Evolutionary conservation across 2,329 filamentous ascomycete genomes (phyloP).

Genomic region (Curvularia spicifera): DNA sequence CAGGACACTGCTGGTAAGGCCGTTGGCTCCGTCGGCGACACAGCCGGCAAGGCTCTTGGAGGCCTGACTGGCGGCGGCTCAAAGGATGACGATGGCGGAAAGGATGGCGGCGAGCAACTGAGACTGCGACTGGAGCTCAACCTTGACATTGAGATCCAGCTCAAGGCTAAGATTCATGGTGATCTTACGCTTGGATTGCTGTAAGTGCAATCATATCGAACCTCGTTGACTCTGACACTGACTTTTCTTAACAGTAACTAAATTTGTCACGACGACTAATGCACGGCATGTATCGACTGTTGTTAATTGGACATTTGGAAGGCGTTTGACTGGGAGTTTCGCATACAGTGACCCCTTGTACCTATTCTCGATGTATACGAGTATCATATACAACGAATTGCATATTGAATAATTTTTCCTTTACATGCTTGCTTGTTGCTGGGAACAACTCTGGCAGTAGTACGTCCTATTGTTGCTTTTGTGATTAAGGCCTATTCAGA

Average conservation of each 20-base stretch:
- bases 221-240: slow-evolving; percentile 15
- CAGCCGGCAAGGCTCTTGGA: slow-evolving; percentile 54
- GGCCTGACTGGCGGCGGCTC: slow-evolving; percentile 54
- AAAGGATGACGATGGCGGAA: slow-evolving; percentile 39
- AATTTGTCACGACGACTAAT: slow-evolving; percentile 22
- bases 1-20: slow-evolving; percentile 62
- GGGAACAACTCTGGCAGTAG: background rate
- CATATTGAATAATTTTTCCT: background rate
- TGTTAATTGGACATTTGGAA: slow-evolving; percentile 20
- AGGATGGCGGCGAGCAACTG: slow-evolving; percentile 57
- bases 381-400: slow-evolving; percentile 10
- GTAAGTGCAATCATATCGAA: slow-evolving; percentile 42
- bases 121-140: slow-evolving; percentile 65
- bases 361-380: slow-evolving; percentile 24
- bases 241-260: slow-evolving; percentile 39
- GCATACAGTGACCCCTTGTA: slow-evolving; percentile 37
- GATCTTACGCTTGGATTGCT: slow-evolving; percentile 65
- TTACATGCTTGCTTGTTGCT: background rate
- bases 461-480: background rate
- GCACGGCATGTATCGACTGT: slow-evolving; percentile 22
- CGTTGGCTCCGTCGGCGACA: slow-evolving; percentile 54
- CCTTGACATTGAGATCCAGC: slow-evolving; percentile 67
- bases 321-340: slow-evolving; percentile 35
- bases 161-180: slow-evolving; percentile 70
- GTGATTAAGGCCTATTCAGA: background rate